Evolutionary conservation across 805 yeast genomes (phyloP), one percentile per base, ranked within the genome.

Genomic region (Wickerhamiella occidentalis): DNA sequence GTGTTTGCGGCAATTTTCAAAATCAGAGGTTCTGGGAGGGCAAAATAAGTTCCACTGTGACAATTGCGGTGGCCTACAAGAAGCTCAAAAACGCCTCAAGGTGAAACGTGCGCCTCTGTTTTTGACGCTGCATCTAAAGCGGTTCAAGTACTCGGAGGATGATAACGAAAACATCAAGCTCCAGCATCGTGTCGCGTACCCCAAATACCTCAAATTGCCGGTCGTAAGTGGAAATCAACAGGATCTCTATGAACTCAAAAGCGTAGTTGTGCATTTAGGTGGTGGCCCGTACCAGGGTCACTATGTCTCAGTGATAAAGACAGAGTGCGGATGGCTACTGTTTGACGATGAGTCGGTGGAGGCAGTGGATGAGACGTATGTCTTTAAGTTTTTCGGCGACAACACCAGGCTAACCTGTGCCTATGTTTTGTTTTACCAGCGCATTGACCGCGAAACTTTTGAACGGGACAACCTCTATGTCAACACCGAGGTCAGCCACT

Each of bases 241-340:
- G 55, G 77, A 76, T 57, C 70, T 80, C 17, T 92, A 87, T 60
- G 95, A 88, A 58, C 67, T 92, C 46, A 82, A 79, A 54, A 85
- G 90, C 0, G 80, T 90, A 40, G 92, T 92, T 11, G 87, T 92
- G 9, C 98, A 92, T 61, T 79, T 92, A 56, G 98, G 98, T 5
- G 94, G 96, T 3, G 96, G 97, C 0, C 96, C 97, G 1, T 87
- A 86, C 68, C 96, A 88, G 66, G 98, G 98, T 0, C 98, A 92
- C 63, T 92, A 92, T 63, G 90, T 92, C 8, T 75, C 95, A 0
- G 68, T 92, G 4, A 82, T 92, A 52, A 86, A 86, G 61, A 81
- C 87, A 4, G 71, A 75, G 19, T 76, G 77, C 37, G 88, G 95
- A 0, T 92, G 98, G 98, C 67, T 92, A 26, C 67, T 92, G 51